phyloP scores from a whole-genome alignment of 768 basidiomycete species.

The Boletus pseudopeckii region DNA sequence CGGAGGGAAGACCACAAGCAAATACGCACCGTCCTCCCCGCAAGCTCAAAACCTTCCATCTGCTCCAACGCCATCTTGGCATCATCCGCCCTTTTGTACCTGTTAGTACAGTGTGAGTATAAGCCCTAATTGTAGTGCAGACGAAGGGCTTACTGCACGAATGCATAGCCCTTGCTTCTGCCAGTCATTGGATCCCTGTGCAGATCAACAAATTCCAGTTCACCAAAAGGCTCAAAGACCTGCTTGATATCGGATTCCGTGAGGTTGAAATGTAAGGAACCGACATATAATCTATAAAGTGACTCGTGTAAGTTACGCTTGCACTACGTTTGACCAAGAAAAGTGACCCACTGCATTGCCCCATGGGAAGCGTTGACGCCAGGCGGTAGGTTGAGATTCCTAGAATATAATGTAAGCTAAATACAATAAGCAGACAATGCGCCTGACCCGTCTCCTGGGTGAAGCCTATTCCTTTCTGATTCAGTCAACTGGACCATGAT shows the following conservation, averaged over 20 bases:
- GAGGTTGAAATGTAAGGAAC: constrained; percentile 94
- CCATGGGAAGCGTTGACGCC: constrained; percentile 79
- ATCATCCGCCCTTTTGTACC: constrained; percentile 88
- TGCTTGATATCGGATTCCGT: constrained; percentile 97
- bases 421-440: constrained; percentile 1
- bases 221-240: constrained; percentile 98
- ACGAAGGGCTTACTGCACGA: constrained; percentile 74
- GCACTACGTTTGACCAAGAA: constrained; percentile 14
- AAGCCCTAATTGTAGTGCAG: not conserved
- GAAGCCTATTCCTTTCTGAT: constrained; percentile 88
- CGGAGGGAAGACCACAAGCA: constrained; percentile 6
- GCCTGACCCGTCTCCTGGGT: constrained; percentile 82
- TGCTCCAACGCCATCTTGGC: constrained; percentile 96
- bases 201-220: constrained; percentile 97
- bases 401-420: constrained; percentile 26
- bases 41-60: constrained; percentile 98
- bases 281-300: constrained; percentile 81
- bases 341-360: constrained; percentile 72
- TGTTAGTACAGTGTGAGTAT: constrained; percentile 28
- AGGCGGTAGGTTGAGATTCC: constrained; percentile 78
- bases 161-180: constrained; percentile 96
- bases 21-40: constrained; percentile 77
- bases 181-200: constrained; percentile 94
- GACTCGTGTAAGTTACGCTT: constrained; percentile 9
- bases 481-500: constrained; percentile 97